A percentile compares a stretch with the other conserved stretches of the same genome.
These are phyloP conservation scores for Trichoderma oligosporum DNA, from an alignment of 2,329 filamentous ascomycete species.

Conservation along the genomic window DNA sequence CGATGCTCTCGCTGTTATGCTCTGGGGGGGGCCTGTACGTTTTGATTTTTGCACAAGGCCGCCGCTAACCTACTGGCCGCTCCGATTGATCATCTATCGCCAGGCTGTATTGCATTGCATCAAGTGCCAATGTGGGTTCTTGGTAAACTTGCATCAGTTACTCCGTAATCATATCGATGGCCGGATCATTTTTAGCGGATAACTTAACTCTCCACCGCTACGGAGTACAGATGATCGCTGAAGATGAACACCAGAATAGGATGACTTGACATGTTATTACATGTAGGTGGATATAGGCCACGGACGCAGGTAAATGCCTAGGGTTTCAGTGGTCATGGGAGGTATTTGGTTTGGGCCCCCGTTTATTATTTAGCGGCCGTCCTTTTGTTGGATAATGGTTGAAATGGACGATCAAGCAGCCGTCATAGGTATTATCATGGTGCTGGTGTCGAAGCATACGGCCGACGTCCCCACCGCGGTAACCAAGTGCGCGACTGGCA, in stretches of 20 bases:
- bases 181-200: slow-evolving; percentile 10
- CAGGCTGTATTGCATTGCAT: slow-evolving; percentile 9
- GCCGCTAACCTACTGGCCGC: background rate
- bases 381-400: background rate
- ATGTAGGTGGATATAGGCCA: slow-evolving; percentile 5
- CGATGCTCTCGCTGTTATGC: background rate
- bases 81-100: background rate
- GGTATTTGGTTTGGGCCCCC: background rate
- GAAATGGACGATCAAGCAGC: background rate
- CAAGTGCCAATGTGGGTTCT: slow-evolving; percentile 6
- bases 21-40: background rate
- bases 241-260: background rate
- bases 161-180: background rate
- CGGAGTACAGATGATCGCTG: background rate
- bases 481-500: background rate
- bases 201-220: background rate
- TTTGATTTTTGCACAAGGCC: background rate
- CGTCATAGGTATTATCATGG: background rate
- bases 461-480: background rate
- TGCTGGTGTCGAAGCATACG: background rate
- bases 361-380: background rate
- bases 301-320: slow-evolving; percentile 1
- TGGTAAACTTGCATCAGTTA: background rate
- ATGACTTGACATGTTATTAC: background rate
- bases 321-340: background rate